These are phyloP conservation scores for Blastobotrys muscicola DNA, from an alignment of 805 yeast species.

Conservation along the genomic window DNA sequence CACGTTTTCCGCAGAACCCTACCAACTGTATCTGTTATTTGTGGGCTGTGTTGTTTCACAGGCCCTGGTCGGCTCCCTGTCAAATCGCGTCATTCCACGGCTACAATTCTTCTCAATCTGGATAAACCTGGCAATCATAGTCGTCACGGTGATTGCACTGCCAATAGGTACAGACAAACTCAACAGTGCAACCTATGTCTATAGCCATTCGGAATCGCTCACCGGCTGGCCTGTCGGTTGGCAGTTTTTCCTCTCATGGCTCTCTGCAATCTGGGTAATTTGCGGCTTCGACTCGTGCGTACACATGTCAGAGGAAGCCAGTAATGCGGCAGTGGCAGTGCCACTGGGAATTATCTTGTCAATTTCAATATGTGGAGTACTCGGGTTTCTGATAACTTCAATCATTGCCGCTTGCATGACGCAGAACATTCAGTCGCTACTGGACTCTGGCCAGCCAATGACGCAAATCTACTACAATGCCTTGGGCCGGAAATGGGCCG, in stretches of 20 bases:
- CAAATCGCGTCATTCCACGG: constrained; percentile 47
- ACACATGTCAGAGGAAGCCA: constrained; percentile 65
- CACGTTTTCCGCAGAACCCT: constrained; percentile 43
- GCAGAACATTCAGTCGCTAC: neutral
- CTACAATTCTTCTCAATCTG: constrained; percentile 51
- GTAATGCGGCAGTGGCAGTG: constrained; percentile 50
- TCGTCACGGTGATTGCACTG: constrained; percentile 31
- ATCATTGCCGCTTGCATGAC: constrained; percentile 40
- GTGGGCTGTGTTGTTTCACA: constrained; percentile 51
- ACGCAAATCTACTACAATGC: constrained; percentile 58
- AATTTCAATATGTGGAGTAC: constrained; percentile 43
- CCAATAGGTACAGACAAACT: constrained; percentile 24
- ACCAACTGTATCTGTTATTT: constrained; percentile 53
- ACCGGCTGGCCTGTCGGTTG: constrained; percentile 53
- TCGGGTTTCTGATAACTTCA: constrained; percentile 50
- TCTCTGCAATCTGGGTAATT: constrained; percentile 71
- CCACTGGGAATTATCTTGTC: constrained; percentile 59
- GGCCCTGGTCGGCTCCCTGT: constrained; percentile 42
- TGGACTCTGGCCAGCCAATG: constrained; percentile 41
- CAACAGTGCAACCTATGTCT: constrained; percentile 44
- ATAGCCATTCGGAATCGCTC: constrained; percentile 41
- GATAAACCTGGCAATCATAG: constrained; percentile 42
- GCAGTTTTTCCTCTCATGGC: constrained; percentile 44
- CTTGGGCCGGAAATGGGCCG: constrained; percentile 55
- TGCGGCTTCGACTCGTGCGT: constrained; percentile 65